Percentiles rank a stretch among this genome's conserved stretches.
Evolutionary conservation across 2,329 filamentous ascomycete species (phyloP).

Genomic region (Aspergillus sp.): DNA sequence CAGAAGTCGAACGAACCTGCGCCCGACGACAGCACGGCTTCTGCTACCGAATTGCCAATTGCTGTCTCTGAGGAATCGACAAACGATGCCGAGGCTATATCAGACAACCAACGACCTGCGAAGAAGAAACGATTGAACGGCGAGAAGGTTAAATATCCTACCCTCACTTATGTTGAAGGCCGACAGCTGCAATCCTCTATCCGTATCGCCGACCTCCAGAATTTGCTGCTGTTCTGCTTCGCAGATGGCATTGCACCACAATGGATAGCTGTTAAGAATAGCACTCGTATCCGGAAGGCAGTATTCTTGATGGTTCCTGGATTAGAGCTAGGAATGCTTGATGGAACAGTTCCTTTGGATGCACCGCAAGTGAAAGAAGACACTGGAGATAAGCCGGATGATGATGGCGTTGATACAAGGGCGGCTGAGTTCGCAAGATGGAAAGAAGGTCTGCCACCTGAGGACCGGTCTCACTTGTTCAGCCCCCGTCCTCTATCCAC

Average conservation of each 20-base stretch:
- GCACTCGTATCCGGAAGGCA: constrained; percentile 64
- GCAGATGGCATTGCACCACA: constrained; percentile 63
- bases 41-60: neutral
- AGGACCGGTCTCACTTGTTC: constrained; percentile 32
- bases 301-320: constrained; percentile 92
- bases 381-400: constrained; percentile 5
- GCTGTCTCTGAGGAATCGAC: neutral
- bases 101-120: constrained; percentile 16
- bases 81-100: constrained; percentile 17
- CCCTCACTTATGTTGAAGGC: constrained; percentile 54
- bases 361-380: constrained; percentile 9
- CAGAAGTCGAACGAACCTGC: constrained; percentile 21
- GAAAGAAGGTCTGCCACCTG: constrained; percentile 40
- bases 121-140: constrained; percentile 39
- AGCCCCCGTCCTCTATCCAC: constrained; percentile 33
- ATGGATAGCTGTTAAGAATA: constrained; percentile 62
- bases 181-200: constrained; percentile 53
- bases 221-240: constrained; percentile 59
- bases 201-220: constrained; percentile 59
- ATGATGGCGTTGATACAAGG: constrained; percentile 22
- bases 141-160: constrained; percentile 51
- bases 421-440: constrained; percentile 37
- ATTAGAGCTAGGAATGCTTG: constrained; percentile 86
- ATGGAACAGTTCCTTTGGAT: constrained; percentile 52
- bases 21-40: constrained; percentile 8